Percentiles rank a stretch among this genome's conserved stretches.
Evolutionary conservation across 805 yeast species (phyloP).

Genomic region (Candida ortonii): DNA sequence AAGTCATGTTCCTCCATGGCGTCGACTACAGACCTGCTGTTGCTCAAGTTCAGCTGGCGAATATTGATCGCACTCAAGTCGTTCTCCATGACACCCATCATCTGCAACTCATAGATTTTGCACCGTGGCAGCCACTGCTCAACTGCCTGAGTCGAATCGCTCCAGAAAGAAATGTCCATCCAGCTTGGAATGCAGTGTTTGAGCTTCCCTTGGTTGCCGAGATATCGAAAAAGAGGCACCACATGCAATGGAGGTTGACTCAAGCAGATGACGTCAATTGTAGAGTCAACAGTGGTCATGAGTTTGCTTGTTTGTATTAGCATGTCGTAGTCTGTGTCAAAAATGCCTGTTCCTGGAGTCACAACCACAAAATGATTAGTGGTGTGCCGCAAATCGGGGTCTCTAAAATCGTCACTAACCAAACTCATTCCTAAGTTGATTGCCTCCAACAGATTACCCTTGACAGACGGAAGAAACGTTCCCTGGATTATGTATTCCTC

Average conservation of each 20-base stretch:
- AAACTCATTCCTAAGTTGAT: slow-evolving; percentile 79
- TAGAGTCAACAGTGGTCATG: slow-evolving; percentile 73
- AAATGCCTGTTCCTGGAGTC: slow-evolving; percentile 91
- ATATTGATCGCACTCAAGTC: slow-evolving; percentile 71
- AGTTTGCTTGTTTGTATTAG: slow-evolving; percentile 72
- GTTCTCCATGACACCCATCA: slow-evolving; percentile 97
- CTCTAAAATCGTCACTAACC: slow-evolving; percentile 72
- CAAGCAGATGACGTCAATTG: slow-evolving; percentile 83
- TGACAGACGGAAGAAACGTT: slow-evolving; percentile 75
- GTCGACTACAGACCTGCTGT: slow-evolving; percentile 44
- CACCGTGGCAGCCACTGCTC: slow-evolving; percentile 90
- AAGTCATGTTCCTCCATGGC: slow-evolving; percentile 70
- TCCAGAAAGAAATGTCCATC: slow-evolving; percentile 93
- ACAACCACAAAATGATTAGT: slow-evolving; percentile 85
- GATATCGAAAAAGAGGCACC: slow-evolving; percentile 81
- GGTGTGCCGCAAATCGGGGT: slow-evolving; percentile 84
- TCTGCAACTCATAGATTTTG: slow-evolving; percentile 90
- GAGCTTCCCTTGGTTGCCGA: slow-evolving; percentile 47
- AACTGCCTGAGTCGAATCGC: slow-evolving; percentile 45
- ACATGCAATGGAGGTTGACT: slow-evolving; percentile 90
- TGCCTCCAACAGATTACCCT: slow-evolving; percentile 87
- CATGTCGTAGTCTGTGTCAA: slow-evolving; percentile 82
- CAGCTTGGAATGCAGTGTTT: slow-evolving; percentile 88
- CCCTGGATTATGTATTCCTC: slow-evolving; percentile 49
- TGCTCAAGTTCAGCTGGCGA: slow-evolving; percentile 46